A percentile compares a stretch with the other conserved stretches of the same genome.
Conservation (phyloP, 805 yeast species). For the Komagataella phaffii region DNA sequence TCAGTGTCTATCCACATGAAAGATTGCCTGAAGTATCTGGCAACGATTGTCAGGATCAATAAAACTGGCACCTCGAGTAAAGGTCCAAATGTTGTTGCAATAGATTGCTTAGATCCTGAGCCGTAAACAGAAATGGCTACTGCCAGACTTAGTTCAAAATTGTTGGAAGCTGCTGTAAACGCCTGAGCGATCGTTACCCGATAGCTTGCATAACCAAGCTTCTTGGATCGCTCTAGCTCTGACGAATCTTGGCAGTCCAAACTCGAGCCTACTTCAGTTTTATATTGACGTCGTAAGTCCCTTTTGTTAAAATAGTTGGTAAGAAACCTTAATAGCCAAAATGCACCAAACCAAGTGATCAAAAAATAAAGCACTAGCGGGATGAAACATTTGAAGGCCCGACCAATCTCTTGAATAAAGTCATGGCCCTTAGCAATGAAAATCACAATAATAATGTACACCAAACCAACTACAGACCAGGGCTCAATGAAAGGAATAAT, state of each 20-base stretch:
- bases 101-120: conserved; percentile 32
- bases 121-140: conserved; percentile 41
- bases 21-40: conserved; percentile 5
- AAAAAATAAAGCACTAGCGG: conserved; percentile 36
- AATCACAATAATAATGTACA: conserved; percentile 36
- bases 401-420: conserved; percentile 31
- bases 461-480: conserved; percentile 35
- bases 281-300: conserved; percentile 4
- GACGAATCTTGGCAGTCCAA: conserved; percentile 23
- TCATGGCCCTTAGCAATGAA: conserved; percentile 36
- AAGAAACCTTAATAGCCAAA: conserved; percentile 20
- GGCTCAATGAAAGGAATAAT: conserved; percentile 31
- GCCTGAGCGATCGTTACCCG: conserved; percentile 31
- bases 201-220: conserved; percentile 25
- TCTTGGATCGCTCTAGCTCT: conserved; percentile 11
- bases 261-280: conserved; percentile 13
- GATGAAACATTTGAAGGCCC: conserved; percentile 34
- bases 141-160: conserved; percentile 43
- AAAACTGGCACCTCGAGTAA: conserved; percentile 44
- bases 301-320: conserved; percentile 6
- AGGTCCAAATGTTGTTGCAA: conserved; percentile 51
- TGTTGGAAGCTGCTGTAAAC: conserved; percentile 45
- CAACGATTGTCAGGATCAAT: conserved; percentile 21
- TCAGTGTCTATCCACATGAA: not conserved
- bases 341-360: conserved; percentile 32